Conservation (phyloP, 106 monocot genomes). For the Dendrobium huoshanense region DNA sequence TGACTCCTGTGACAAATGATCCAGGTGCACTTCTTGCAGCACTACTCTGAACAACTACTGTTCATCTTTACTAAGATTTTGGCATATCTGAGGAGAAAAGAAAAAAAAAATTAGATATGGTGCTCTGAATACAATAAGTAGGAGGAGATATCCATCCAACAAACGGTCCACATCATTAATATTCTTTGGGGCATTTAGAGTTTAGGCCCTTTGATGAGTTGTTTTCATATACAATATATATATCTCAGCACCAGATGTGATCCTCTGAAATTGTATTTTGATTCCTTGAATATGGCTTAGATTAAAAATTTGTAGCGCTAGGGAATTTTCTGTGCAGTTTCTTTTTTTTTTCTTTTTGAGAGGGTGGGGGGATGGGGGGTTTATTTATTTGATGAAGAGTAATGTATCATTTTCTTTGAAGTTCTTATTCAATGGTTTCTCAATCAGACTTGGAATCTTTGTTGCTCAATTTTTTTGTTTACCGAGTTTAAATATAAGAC, state of each 20-base stretch:
- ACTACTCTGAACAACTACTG: conserved; percentile 54
- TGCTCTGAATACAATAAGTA: neutral
- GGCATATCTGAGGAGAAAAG: neutral
- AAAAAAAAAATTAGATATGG: neutral
- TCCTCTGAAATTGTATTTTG: neutral
- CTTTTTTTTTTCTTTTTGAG: neutral
- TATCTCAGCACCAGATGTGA: neutral
- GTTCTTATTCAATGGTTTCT: neutral
- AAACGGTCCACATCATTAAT: neutral
- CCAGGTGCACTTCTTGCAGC: conserved; percentile 88
- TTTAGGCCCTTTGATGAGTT: conserved; percentile 1
- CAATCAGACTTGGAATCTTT: neutral
- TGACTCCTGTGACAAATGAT: conserved; percentile 38
- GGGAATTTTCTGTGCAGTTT: neutral
- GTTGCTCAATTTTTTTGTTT: neutral
- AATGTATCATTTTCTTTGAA: neutral
- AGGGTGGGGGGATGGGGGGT: too few relatives aligned
- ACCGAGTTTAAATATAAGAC: too few relatives aligned
- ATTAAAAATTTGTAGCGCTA: neutral
- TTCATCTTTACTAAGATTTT: neutral
- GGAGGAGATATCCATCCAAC: neutral
- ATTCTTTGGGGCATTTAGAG: conserved; percentile 11
- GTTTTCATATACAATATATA: neutral
- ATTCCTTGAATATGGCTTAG: neutral
- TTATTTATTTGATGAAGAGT: neutral